Percentiles rank a stretch among this genome's conserved stretches.
phyloP scores from a whole-genome alignment of 371 early-diverging fungal genomes.

The Mortierella sp. region DNA sequence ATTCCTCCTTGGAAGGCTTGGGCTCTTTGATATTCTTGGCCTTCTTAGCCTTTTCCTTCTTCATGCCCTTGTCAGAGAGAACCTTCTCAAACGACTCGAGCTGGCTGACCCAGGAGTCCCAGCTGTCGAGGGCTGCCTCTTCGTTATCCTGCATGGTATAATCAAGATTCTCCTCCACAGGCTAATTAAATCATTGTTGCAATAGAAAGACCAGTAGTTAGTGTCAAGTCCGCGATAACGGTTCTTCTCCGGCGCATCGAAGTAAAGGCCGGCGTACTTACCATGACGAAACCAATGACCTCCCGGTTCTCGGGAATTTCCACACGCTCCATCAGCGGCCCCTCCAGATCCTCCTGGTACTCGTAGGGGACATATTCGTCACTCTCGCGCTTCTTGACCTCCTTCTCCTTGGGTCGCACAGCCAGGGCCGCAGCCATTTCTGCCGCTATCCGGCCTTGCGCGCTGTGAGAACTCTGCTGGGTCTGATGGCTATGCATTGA shows the following conservation, averaged over 20 bases:
- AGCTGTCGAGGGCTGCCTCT: conserved; percentile 38
- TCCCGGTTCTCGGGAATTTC: conserved; percentile 46
- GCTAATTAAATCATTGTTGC: conserved; percentile 20
- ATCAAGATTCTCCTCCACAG: conserved; percentile 34
- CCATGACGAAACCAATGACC: conserved; percentile 49
- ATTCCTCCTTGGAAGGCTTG: conserved; percentile 6
- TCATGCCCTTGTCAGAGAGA: conserved; percentile 39
- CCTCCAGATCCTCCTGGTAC: conserved; percentile 49
- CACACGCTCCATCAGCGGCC: conserved; percentile 51
- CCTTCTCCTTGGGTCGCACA: conserved; percentile 21
- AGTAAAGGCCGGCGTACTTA: background rate
- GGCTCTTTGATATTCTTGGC: conserved; percentile 26
- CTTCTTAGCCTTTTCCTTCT: conserved; percentile 44
- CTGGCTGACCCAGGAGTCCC: conserved; percentile 54
- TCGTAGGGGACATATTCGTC: conserved; percentile 52
- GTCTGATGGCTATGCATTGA: conserved; percentile 34
- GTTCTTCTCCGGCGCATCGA: too few species aligned
- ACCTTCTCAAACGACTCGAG: conserved; percentile 49
- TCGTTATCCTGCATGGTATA: conserved; percentile 33
- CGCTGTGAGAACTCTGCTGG: conserved; percentile 21
- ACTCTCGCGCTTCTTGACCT: conserved; percentile 24
- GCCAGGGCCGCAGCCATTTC: conserved; percentile 35
- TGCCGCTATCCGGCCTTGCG: conserved; percentile 6
- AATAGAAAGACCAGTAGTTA: too few species aligned
- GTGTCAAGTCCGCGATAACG: too few species aligned